Evolutionary conservation across 2,329 filamentous ascomycete species (phyloP).

Genomic region (Emmonsiellopsis sp.): DNA sequence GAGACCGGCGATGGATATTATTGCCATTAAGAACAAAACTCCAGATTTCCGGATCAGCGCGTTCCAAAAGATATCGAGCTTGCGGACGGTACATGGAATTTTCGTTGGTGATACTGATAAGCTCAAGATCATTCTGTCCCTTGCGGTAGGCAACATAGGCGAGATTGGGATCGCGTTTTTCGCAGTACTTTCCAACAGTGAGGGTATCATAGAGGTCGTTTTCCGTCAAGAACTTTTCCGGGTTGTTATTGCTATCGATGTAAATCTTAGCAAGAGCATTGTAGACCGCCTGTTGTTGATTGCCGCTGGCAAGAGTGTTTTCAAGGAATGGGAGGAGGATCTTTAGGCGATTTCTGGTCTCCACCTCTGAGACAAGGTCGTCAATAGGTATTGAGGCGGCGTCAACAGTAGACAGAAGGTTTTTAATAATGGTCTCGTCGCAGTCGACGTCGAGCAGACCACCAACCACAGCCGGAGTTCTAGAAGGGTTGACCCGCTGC

Average conservation of each 20-base stretch:
- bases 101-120: conserved; percentile 97
- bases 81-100: conserved; percentile 99
- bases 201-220: conserved; percentile 95
- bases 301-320: conserved; percentile 76
- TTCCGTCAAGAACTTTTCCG: conserved; percentile 93
- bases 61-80: conserved; percentile 85
- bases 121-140: conserved; percentile 92
- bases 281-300: conserved; percentile 92
- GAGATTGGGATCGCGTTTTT: conserved; percentile 94
- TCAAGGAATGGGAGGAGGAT: conserved; percentile 92
- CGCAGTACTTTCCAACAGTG: conserved; percentile 91
- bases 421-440: conserved; percentile 93
- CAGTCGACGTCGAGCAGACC: conserved; percentile 94
- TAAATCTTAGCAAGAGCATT: conserved; percentile 99
- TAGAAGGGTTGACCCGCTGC: conserved; percentile 84
- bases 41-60: conserved; percentile 87
- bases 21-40: conserved; percentile 88
- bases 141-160: conserved; percentile 93
- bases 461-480: conserved; percentile 87
- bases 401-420: conserved; percentile 74
- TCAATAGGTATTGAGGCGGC: conserved; percentile 83
- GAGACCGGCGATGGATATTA: conserved; percentile 86
- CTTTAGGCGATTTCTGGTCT: conserved; percentile 90
- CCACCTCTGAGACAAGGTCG: conserved; percentile 88
- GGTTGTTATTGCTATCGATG: conserved; percentile 97